phyloP scores from a whole-genome alignment of 768 basidiomycete species.

The Boletus sp. region DNA sequence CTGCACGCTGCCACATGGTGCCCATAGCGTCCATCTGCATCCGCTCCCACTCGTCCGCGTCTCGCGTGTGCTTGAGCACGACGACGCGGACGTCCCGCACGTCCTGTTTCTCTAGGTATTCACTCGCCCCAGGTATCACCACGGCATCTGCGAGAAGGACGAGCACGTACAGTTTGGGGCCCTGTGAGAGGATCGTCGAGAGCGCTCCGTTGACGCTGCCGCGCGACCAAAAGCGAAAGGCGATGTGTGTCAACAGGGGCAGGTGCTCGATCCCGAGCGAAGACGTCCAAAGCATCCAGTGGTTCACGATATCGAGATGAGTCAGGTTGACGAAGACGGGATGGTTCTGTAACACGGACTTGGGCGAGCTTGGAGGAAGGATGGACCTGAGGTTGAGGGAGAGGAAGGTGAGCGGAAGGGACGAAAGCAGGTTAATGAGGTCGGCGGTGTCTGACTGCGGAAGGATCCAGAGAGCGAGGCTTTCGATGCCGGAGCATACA shows the following conservation, averaged over 20 bases:
- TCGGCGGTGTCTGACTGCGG: not conserved
- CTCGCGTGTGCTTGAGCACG: conserved; percentile 10
- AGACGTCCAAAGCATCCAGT: conserved; percentile 20
- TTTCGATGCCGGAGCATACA: conserved; percentile 10
- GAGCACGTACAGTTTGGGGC: conserved; percentile 6
- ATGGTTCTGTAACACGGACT: not conserved
- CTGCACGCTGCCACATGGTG: conserved; percentile 15
- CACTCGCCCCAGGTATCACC: conserved; percentile 1
- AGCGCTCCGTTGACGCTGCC: conserved; percentile 8
- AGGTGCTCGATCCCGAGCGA: conserved; percentile 16
- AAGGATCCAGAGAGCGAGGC: conserved; percentile 19
- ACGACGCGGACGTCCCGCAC: conserved; percentile 14
- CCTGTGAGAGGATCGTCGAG: conserved; percentile 1
- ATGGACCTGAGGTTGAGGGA: conserved; percentile 15
- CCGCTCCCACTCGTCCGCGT: conserved; percentile 14
- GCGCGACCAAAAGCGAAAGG: conserved; percentile 18
- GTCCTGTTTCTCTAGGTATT: conserved; percentile 9
- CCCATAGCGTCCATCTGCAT: conserved; percentile 6
- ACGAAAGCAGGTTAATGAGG: conserved; percentile 1
- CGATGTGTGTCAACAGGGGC: conserved; percentile 9
- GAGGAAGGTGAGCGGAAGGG: conserved; percentile 16
- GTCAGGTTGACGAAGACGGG: conserved; percentile 14
- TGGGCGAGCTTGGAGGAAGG: not conserved
- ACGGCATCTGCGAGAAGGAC: conserved; percentile 8
- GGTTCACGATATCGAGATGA: conserved; percentile 22